Conservation (phyloP, 2,329 filamentous ascomycete species). For the Neocatenulostroma microsporum region DNA sequence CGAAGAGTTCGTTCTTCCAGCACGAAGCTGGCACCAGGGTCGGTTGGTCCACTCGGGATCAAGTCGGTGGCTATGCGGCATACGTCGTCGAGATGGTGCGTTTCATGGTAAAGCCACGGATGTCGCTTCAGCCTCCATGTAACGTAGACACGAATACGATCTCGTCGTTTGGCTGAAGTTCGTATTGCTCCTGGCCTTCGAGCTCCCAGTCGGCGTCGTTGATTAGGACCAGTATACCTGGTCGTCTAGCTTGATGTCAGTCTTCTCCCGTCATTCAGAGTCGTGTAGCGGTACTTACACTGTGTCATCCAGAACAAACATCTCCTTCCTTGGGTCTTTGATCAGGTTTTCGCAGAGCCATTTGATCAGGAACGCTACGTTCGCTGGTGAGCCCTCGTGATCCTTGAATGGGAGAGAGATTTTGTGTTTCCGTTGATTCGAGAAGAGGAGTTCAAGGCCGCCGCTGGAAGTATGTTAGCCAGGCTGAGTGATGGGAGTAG, state of each 20-base stretch:
- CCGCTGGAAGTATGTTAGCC: slow-evolving; percentile 50
- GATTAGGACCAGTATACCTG: slow-evolving; percentile 90
- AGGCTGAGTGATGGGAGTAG: too few relatives aligned
- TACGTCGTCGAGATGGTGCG: too few relatives aligned
- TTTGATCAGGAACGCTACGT: slow-evolving; percentile 66
- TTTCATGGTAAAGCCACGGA: too few relatives aligned
- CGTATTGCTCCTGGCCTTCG: slow-evolving; percentile 86
- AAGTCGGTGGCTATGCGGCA: too few relatives aligned
- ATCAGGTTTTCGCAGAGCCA: slow-evolving; percentile 75
- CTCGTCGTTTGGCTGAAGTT: slow-evolving; percentile 72
- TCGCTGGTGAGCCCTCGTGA: slow-evolving; percentile 53
- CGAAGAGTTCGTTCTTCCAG: too few relatives aligned
- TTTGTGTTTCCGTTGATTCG: slow-evolving; percentile 65
- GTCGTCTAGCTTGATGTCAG: slow-evolving; percentile 55
- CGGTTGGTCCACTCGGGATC: too few relatives aligned
- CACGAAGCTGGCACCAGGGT: too few relatives aligned
- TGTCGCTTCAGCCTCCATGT: slow-evolving; percentile 80
- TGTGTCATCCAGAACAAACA: slow-evolving; percentile 80
- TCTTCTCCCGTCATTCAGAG: too few relatives aligned
- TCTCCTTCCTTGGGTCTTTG: slow-evolving; percentile 74
- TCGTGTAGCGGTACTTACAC: slow-evolving; percentile 64
- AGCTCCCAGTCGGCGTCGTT: slow-evolving; percentile 99
- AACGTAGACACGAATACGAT: slow-evolving; percentile 95
- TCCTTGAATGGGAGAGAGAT: slow-evolving; percentile 60
- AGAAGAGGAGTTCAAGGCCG: slow-evolving; percentile 93